phyloP scores from a whole-genome alignment of 768 basidiomycete species.

The Strobilomyces echinocephalus region DNA sequence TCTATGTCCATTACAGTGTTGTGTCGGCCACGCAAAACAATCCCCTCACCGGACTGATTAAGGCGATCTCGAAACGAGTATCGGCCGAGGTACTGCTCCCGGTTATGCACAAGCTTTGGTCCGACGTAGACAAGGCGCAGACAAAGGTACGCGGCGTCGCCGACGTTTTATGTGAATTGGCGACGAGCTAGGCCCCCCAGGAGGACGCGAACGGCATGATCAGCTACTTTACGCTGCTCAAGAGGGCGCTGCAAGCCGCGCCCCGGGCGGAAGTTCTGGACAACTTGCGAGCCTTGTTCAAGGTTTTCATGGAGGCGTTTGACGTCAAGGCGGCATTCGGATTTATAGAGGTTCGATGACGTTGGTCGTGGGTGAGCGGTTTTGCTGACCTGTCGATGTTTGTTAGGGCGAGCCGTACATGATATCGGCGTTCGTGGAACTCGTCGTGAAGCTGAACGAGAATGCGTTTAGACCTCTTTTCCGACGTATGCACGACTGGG shows the following conservation, averaged over 20 bases:
- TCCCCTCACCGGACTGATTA: conserved; percentile 44
- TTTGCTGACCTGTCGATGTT: neutral
- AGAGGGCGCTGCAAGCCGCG: conserved; percentile 59
- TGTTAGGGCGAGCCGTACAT: conserved; percentile 48
- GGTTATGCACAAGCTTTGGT: conserved; percentile 59
- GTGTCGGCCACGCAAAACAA: conserved; percentile 15
- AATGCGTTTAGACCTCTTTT: conserved; percentile 87
- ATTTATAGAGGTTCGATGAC: conserved; percentile 23
- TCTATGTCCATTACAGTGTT: conserved; percentile 48
- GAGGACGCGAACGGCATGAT: conserved; percentile 25
- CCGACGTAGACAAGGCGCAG: conserved; percentile 30
- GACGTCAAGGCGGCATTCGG: conserved; percentile 41
- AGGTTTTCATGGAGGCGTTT: conserved; percentile 75
- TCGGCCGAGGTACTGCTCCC: conserved; percentile 66
- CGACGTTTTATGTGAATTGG: neutral
- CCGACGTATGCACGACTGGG: conserved; percentile 93
- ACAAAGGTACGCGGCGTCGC: conserved; percentile 32
- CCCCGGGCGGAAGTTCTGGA: conserved; percentile 61
- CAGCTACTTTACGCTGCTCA: conserved; percentile 64
- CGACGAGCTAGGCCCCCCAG: conserved; percentile 9
- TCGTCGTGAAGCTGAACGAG: conserved; percentile 92
- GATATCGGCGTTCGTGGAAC: conserved; percentile 76
- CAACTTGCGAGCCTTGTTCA: conserved; percentile 63
- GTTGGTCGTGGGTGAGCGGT: neutral
- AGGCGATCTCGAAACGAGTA: conserved; percentile 63